phyloP scores from a whole-genome alignment of 2,329 filamentous ascomycete species.

The Penicillium sumatraense region DNA sequence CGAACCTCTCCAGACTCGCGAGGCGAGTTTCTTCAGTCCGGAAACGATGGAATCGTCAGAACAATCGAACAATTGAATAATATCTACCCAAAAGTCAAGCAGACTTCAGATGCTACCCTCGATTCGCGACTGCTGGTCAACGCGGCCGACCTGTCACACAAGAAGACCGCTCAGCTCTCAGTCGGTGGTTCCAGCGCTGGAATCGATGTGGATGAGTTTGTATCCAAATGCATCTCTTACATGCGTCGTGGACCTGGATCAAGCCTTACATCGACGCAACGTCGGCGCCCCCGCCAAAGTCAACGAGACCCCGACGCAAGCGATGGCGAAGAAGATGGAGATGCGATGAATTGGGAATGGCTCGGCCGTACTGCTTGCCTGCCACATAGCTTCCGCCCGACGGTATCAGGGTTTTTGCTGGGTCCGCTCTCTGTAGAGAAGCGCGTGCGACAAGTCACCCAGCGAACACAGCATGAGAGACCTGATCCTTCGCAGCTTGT shows the following conservation, averaged over 20 bases:
- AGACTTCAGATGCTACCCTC: conserved; percentile 87
- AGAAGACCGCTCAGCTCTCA: conserved; percentile 74
- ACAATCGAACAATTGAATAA: conserved; percentile 70
- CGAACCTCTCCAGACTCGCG: conserved; percentile 61
- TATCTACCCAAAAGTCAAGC: conserved; percentile 71
- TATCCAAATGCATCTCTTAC: conserved; percentile 85
- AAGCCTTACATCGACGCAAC: conserved; percentile 46
- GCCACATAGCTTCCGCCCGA: conserved; percentile 72
- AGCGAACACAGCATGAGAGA: conserved; percentile 71
- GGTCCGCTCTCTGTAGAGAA: conserved; percentile 90
- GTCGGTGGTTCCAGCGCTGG: conserved; percentile 74
- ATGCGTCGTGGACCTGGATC: conserved; percentile 72
- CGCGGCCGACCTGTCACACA: conserved; percentile 78
- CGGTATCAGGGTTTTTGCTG: conserved; percentile 80
- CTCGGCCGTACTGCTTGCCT: conserved; percentile 79
- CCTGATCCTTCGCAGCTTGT: conserved; percentile 70
- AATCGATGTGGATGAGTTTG: conserved; percentile 87
- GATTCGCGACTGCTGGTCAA: conserved; percentile 86
- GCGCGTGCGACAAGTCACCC: conserved; percentile 70
- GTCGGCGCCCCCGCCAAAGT: conserved; percentile 38
- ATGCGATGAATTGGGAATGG: conserved; percentile 83
- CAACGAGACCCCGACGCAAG: conserved; percentile 61
- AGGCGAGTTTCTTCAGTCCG: conserved; percentile 70
- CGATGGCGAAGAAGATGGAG: conserved; percentile 68
- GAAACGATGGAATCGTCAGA: conserved; percentile 67